Conservation (phyloP, 2,329 filamentous ascomycete species). For the Verticillium albo-atrum region DNA sequence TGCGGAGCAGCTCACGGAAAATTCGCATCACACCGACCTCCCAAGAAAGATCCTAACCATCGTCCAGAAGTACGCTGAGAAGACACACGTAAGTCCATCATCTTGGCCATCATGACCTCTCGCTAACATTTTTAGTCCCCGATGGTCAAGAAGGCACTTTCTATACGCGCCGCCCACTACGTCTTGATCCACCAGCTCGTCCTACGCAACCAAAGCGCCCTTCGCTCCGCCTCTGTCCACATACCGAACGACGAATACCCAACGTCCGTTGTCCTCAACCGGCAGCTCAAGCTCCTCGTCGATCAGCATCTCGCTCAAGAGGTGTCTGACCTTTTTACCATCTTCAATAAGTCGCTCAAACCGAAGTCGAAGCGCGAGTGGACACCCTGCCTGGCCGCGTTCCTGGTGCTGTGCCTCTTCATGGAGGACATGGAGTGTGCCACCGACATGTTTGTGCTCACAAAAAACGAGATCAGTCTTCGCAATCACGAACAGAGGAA, state of each 20-base stretch:
- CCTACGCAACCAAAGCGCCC: background rate
- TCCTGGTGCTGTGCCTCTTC: slow-evolving; percentile 52
- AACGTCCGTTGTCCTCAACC: slow-evolving; percentile 50
- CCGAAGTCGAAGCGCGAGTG: slow-evolving; percentile 48
- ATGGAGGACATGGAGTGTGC: slow-evolving; percentile 54
- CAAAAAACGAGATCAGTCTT: slow-evolving; percentile 45
- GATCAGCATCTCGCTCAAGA: slow-evolving; percentile 51
- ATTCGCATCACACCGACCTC: slow-evolving; percentile 37
- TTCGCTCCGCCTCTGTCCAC: background rate
- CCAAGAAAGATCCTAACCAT: slow-evolving; percentile 42
- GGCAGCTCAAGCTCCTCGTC: slow-evolving; percentile 52
- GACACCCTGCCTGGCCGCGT: slow-evolving; percentile 53
- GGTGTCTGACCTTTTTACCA: slow-evolving; percentile 46
- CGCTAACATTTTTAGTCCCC: slow-evolving; percentile 25
- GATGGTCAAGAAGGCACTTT: slow-evolving; percentile 49
- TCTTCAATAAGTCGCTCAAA: slow-evolving; percentile 49
- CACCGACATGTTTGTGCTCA: slow-evolving; percentile 46
- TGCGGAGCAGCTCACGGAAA: slow-evolving; percentile 46
- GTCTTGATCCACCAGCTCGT: slow-evolving; percentile 45
- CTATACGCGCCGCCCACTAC: slow-evolving; percentile 54
- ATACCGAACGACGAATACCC: slow-evolving; percentile 36
- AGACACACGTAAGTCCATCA: slow-evolving; percentile 33
- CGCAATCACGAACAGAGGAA: slow-evolving; percentile 29
- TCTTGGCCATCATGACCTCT: background rate
- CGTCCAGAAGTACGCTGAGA: slow-evolving; percentile 41